Conservation (phyloP, 495 filamentous ascomycete species). For the Neurospora discreta region DNA sequence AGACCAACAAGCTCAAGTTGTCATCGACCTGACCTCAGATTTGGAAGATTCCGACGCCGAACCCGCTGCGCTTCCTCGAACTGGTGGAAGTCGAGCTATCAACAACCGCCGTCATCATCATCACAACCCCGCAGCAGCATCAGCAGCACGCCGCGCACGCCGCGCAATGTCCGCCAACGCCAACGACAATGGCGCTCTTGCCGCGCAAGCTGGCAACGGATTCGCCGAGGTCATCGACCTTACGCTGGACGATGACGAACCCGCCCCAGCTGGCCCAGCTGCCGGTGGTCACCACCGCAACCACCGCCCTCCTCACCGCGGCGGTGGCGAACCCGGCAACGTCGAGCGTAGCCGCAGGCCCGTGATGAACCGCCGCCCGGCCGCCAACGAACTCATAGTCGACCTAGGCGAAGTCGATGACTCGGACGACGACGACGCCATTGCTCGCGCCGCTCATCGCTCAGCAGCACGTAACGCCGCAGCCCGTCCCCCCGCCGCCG, state of each 20-base stretch:
- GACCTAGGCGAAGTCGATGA: neutral
- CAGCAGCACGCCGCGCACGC: constrained; percentile 16
- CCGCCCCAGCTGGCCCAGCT: neutral
- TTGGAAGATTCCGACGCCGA: neutral
- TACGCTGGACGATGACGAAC: constrained; percentile 22
- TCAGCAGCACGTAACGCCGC: neutral
- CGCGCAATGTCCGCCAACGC: constrained; percentile 13
- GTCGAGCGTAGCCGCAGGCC: neutral
- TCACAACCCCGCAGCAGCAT: neutral
- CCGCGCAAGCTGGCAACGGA: constrained; percentile 17
- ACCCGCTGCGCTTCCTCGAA: neutral
- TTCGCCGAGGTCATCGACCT: constrained; percentile 24
- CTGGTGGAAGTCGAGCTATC: neutral
- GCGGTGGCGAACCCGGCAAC: neutral
- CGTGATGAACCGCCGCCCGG: neutral
- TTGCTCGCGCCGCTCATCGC: neutral
- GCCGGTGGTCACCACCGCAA: neutral
- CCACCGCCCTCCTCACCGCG: constrained; percentile 1
- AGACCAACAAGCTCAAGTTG: constrained; percentile 5
- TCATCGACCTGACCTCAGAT: neutral
- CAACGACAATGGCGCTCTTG: constrained; percentile 26
- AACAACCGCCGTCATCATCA: neutral
- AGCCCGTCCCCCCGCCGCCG: neutral
- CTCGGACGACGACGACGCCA: neutral
- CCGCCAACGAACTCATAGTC: neutral